These are phyloP conservation scores for Triticum timopheevii DNA, from an alignment of 176 grass and related monocot species.

Conservation along the genomic window DNA sequence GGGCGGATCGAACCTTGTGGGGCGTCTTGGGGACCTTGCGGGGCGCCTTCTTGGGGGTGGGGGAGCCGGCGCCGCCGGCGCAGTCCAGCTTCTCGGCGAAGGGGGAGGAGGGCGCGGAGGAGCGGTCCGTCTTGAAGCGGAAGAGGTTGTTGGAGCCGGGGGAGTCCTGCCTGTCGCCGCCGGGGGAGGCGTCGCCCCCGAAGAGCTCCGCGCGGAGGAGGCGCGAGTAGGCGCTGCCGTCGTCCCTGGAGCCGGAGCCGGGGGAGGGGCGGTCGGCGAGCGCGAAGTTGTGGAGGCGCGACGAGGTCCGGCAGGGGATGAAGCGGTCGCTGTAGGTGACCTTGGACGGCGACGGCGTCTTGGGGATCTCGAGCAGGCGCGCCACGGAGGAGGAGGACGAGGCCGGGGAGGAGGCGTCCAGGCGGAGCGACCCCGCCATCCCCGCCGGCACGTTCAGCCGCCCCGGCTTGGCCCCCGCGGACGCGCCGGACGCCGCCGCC, in stretches of 20 bases:
- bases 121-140: slow-evolving; percentile 85
- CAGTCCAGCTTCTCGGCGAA: slow-evolving; percentile 36
- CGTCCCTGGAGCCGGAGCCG: background rate
- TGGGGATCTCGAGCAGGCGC: slow-evolving; percentile 45
- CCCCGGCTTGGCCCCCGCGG: slow-evolving; percentile 14
- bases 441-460: slow-evolving; percentile 78
- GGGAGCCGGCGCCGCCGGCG: slow-evolving; percentile 4
- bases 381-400: background rate
- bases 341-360: slow-evolving; percentile 86
- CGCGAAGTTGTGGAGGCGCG: slow-evolving; percentile 86
- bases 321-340: slow-evolving; percentile 88
- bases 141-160: slow-evolving; percentile 87
- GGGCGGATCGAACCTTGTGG: slow-evolving; percentile 64
- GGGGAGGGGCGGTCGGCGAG: slow-evolving; percentile 50
- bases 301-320: slow-evolving; percentile 94
- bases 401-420: slow-evolving; percentile 33
- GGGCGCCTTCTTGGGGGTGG: slow-evolving; percentile 54
- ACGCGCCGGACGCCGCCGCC: slow-evolving; percentile 46
- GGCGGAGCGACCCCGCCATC: slow-evolving; percentile 69
- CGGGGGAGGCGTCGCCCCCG: slow-evolving; percentile 39
- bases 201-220: slow-evolving; percentile 89
- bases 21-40: slow-evolving; percentile 96
- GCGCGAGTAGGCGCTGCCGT: slow-evolving; percentile 66
- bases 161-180: slow-evolving; percentile 29
- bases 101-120: slow-evolving; percentile 58